Conservation (phyloP, 768 basidiomycete genomes). For the Lactarius psammicola region DNA sequence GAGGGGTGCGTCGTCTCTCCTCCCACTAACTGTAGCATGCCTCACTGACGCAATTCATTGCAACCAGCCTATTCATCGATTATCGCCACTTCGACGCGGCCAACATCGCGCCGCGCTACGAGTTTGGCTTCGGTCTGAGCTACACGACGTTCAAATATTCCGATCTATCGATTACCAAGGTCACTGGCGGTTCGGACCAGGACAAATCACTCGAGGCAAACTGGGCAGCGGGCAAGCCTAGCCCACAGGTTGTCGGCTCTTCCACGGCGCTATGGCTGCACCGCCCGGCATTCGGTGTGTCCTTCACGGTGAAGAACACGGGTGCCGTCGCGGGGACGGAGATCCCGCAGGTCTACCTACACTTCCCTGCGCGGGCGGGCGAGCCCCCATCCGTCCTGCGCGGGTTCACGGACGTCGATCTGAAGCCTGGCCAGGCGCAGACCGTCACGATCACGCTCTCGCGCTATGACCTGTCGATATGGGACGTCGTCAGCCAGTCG, state of each 20-base stretch:
- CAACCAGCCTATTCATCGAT: constrained; percentile 32
- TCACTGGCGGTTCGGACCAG: constrained; percentile 37
- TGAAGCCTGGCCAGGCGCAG: constrained; percentile 30
- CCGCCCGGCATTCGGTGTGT: constrained; percentile 58
- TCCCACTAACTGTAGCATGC: constrained; percentile 22
- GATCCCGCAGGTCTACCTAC: constrained; percentile 75
- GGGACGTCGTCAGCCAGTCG: constrained; percentile 38
- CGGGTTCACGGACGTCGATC: constrained; percentile 31
- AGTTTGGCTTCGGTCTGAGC: constrained; percentile 88
- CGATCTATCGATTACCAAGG: constrained; percentile 47
- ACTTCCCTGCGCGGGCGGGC: constrained; percentile 57
- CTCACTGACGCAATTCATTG: not conserved
- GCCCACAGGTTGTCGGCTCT: constrained; percentile 55
- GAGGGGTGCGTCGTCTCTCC: constrained; percentile 43
- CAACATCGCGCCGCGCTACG: constrained; percentile 75
- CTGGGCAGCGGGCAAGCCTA: constrained; percentile 62
- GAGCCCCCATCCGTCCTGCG: constrained; percentile 68
- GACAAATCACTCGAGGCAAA: constrained; percentile 42
- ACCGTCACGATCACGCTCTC: constrained; percentile 28
- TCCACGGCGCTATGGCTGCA: constrained; percentile 70
- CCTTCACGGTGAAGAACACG: constrained; percentile 64
- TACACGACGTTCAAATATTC: constrained; percentile 82
- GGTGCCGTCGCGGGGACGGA: constrained; percentile 65
- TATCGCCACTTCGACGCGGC: constrained; percentile 48
- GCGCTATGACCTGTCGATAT: constrained; percentile 33